Evolutionary conservation across 169 alveolate species (phyloP).

Genomic region (Plasmodium malariae): DNA sequence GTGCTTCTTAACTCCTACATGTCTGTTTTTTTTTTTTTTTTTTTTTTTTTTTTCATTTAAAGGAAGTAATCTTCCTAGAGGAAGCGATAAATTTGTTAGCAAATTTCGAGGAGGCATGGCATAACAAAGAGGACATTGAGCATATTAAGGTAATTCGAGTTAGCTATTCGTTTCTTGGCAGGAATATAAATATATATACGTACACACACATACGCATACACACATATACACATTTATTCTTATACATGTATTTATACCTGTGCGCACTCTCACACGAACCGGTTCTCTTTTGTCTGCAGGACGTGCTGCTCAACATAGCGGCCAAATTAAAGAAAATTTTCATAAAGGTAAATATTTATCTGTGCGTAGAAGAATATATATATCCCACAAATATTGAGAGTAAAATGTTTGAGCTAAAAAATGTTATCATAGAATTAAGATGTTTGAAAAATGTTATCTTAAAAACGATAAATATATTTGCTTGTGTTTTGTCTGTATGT

Average conservation of each 20-base stretch:
- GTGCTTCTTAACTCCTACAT: background rate
- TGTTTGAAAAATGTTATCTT: slow-evolving; percentile 22
- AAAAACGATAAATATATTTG: slow-evolving; percentile 20
- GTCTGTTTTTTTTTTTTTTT: background rate
- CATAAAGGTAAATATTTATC: slow-evolving; percentile 41
- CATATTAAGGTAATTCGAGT: slow-evolving; percentile 18
- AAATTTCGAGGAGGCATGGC: background rate
- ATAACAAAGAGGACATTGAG: slow-evolving; percentile 8
- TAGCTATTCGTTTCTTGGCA: too few species aligned
- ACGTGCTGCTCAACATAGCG: background rate
- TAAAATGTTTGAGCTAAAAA: slow-evolving; percentile 27
- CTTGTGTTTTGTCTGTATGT: background rate
- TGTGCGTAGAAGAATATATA: slow-evolving; percentile 62
- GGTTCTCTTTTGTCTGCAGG: background rate
- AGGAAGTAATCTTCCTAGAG: slow-evolving; percentile 32
- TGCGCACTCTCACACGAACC: background rate
- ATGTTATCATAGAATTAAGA: slow-evolving; percentile 29
- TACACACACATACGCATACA: background rate
- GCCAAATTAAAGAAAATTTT: slow-evolving; percentile 8
- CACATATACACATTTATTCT: background rate
- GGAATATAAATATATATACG: background rate
- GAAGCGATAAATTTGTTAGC: slow-evolving; percentile 16
- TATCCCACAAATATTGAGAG: slow-evolving; percentile 31
- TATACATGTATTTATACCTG: background rate
- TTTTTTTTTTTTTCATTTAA: too few species aligned